These are phyloP conservation scores for Yarrowia sp. DNA, from an alignment of 805 yeast species.

Conservation along the genomic window DNA sequence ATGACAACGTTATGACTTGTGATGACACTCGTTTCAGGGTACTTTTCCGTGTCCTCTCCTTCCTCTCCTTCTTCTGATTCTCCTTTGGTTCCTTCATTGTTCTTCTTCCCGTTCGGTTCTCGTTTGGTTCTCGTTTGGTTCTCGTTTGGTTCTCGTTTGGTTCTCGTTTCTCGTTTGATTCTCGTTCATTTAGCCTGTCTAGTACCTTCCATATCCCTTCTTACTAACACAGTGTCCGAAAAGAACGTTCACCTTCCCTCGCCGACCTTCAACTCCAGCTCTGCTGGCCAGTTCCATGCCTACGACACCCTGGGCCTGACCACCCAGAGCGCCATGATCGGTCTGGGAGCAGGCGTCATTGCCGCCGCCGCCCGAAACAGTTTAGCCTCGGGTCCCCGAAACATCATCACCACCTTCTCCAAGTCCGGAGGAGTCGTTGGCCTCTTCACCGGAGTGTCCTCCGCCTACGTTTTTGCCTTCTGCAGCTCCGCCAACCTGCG, in stretches of 20 bases:
- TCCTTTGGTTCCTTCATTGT: too few relatives aligned
- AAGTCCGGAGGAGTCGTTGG: constrained; percentile 26
- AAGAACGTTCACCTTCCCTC: constrained; percentile 21
- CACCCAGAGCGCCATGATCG: constrained; percentile 15
- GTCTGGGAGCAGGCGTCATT: constrained; percentile 9
- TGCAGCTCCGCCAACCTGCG: constrained; percentile 56
- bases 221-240: constrained; percentile 17
- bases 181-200: too few relatives aligned
- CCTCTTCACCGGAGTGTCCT: constrained; percentile 47
- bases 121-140: too few relatives aligned
- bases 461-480: constrained; percentile 44
- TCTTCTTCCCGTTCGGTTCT: too few relatives aligned
- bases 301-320: constrained; percentile 10
- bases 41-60: too few relatives aligned
- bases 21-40: too few relatives aligned
- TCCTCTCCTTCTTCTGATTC: too few relatives aligned
- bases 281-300: background rate
- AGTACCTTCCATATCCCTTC: too few relatives aligned
- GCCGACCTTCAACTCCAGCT: constrained; percentile 24
- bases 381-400: constrained; percentile 18
- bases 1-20: too few relatives aligned
- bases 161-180: too few relatives aligned
- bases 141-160: too few relatives aligned
- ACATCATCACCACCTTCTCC: constrained; percentile 15
- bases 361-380: constrained; percentile 15